These are phyloP conservation scores for Alternaria incomplexa DNA, from an alignment of 2,329 filamentous ascomycete species.

Conservation along the genomic window DNA sequence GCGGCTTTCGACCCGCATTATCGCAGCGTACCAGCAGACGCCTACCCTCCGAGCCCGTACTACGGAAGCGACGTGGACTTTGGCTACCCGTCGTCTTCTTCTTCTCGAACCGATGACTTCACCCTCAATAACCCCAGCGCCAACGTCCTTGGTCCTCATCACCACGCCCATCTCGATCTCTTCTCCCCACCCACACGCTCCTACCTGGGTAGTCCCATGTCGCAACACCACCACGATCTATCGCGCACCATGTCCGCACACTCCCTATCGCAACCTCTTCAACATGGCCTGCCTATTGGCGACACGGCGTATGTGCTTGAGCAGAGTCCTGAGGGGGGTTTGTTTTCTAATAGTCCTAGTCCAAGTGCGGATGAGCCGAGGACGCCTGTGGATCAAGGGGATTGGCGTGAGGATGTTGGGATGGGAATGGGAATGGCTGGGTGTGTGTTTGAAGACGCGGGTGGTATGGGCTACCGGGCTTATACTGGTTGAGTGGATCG, in stretches of 20 bases:
- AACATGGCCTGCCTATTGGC: neutral
- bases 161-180: conserved; percentile 6
- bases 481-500: conserved; percentile 7
- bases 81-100: neutral
- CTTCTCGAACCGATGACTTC: conserved; percentile 2
- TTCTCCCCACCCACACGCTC: neutral
- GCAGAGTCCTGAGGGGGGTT: conserved; percentile 24
- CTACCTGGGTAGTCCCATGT: neutral
- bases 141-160: neutral
- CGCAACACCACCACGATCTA: neutral
- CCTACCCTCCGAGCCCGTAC: conserved; percentile 25
- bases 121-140: neutral
- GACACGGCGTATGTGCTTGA: conserved; percentile 27
- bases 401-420: conserved; percentile 20
- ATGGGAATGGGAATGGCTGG: conserved; percentile 1
- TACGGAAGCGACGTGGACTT: conserved; percentile 31
- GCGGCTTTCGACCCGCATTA: conserved; percentile 14
- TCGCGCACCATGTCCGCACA: neutral
- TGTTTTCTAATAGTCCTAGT: conserved; percentile 32
- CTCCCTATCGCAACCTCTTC: conserved; percentile 7
- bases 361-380: conserved; percentile 25
- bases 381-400: conserved; percentile 21
- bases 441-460: conserved; percentile 13
- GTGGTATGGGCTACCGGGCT: conserved; percentile 7
- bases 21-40: conserved; percentile 8